Evolutionary conservation across 2,329 filamentous ascomycete genomes (phyloP).

Genomic region (Talaromyces islandicus): DNA sequence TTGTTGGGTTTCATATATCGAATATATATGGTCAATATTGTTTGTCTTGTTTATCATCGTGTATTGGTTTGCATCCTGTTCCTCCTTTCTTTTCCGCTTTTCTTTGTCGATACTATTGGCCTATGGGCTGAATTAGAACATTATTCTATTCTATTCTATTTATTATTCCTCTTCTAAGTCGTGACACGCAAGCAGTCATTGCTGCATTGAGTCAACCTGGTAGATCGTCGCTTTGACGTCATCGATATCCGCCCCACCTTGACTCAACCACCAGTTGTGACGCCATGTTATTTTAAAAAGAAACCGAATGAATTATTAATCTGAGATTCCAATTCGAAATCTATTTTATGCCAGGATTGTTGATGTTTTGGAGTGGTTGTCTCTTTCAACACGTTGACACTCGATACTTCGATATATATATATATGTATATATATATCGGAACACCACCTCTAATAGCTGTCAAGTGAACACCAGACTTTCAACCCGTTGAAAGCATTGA

Average conservation of each 20-base stretch:
- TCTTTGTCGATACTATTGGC: not conserved
- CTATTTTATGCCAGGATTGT: not conserved
- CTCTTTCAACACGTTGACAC: no score
- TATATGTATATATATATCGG: not conserved
- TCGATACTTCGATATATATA: no score
- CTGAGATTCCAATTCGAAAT: not conserved
- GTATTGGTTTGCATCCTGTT: not conserved
- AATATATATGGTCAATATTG: conserved; percentile 14
- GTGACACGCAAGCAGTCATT: not conserved
- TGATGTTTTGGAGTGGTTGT: not conserved
- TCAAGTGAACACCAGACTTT: no score
- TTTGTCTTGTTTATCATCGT: not conserved
- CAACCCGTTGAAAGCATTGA: no score
- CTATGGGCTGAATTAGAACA: not conserved
- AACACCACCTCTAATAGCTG: no score
- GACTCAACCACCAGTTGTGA: no score
- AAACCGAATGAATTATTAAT: not conserved
- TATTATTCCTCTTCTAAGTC: not conserved
- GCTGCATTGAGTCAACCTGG: no score
- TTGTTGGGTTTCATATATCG: conserved; percentile 26
- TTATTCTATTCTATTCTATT: not conserved
- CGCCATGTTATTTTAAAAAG: no score
- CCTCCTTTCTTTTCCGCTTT: not conserved
- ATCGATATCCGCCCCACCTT: not conserved
- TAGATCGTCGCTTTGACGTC: conserved; percentile 9